Base-by-base conservation (phyloP, 495 filamentous ascomycete genomes). In the Talaromyces thailandensis region DNA sequence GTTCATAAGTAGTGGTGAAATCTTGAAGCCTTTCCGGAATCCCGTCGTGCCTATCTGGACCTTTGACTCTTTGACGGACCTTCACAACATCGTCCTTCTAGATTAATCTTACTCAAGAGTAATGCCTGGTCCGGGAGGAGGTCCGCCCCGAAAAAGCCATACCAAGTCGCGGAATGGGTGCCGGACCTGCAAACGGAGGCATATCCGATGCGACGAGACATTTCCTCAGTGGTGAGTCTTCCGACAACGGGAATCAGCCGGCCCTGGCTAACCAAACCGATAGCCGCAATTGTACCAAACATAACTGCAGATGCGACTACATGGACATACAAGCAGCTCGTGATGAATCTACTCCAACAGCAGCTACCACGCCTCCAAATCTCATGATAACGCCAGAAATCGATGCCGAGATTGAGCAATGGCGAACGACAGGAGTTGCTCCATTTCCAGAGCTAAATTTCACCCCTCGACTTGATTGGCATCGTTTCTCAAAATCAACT, bases 101-200 rank as follows among this genome's bases (percentile, higher is more conserved):
- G 7, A 23, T 12, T 21, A 8, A 21, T 23, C 14, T 16, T 4
- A 25, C 7, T n/a, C 55, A 32, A 62, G 51, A 43, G 73, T 53
- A 53, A 81, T 81, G 79, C 76, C 77, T 62, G 78, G 78, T 65
- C 78, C 79, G 58, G 78, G 79, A 64, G 79, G 78, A 68, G 81
- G 80, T 62, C 79, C 80, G 61, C 79, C 81, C 60, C 79, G 81
- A 64, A 83, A 81, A 71, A 92, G 93, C 77, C 94, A 98, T 79
- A 98, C 95, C 65, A 98, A 98, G 77, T 97, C 93, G 56, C 86
- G 94, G 62, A 97, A 96, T 76, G 94, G 94, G 56, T 98, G 94
- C 77, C 92, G 91, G 67, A 96, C 91, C 32, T 98, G 94, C 83
- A 98, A 98, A 82, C 86, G 88, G 74, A 86, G 94, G 69, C 94